Percentiles rank a stretch among this genome's conserved stretches.
Conservation (phyloP, 139 green algal species). For the Haematococcus sp. region DNA sequence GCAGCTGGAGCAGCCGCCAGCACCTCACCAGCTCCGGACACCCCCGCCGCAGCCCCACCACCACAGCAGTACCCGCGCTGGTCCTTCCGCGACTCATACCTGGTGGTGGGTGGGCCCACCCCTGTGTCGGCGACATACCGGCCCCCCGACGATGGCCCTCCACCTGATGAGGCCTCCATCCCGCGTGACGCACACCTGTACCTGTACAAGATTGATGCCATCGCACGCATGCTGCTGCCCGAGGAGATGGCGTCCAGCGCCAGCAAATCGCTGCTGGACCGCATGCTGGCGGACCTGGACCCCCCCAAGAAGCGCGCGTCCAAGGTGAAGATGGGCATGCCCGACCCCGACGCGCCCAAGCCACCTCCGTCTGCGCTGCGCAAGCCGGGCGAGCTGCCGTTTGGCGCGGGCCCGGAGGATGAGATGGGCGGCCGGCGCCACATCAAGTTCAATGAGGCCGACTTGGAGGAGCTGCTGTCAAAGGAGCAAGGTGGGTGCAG, state of each 20-base stretch:
- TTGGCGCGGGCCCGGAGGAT: constrained; percentile 1
- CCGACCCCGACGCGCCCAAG: constrained; percentile 38
- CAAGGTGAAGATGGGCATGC: constrained; percentile 30
- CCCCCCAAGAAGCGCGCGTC: constrained; percentile 17
- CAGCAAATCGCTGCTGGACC: constrained; percentile 34
- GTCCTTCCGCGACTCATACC: constrained; percentile 23
- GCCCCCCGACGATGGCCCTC: background rate
- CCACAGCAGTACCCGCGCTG: background rate
- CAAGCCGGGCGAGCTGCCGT: constrained; percentile 21
- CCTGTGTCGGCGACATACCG: background rate
- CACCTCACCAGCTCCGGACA: too few relatives aligned
- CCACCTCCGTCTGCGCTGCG: constrained; percentile 26
- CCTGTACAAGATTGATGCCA: constrained; percentile 37
- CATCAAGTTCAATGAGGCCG: constrained; percentile 32
- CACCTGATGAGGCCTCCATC: background rate
- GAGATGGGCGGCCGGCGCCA: constrained; percentile 12
- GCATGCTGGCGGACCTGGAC: constrained; percentile 41
- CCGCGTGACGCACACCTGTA: constrained; percentile 6
- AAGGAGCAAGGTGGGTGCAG: background rate
- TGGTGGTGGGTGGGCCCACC: constrained; percentile 13
- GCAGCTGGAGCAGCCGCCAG: too few relatives aligned
- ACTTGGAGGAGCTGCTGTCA: constrained; percentile 4
- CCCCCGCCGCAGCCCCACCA: background rate
- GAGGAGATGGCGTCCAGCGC: constrained; percentile 24
- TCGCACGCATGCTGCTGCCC: constrained; percentile 33